phyloP scores from a whole-genome alignment of 2,329 filamentous ascomycete species.

The Zymoseptoria passerinii region DNA sequence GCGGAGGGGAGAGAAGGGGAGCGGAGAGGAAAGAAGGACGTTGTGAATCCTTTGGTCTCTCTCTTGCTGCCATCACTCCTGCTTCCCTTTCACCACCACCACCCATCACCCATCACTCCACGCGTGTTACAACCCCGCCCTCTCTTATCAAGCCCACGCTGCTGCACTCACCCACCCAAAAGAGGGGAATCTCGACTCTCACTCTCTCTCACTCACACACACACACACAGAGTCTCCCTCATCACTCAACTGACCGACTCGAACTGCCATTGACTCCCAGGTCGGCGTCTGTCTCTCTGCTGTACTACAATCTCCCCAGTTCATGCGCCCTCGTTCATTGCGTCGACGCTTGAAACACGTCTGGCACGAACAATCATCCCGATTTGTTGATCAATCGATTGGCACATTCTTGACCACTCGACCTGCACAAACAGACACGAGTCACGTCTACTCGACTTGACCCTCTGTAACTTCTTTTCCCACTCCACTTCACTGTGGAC shows the following conservation, averaged over 20 bases:
- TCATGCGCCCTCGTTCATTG: not conserved
- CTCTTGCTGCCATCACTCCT: not conserved
- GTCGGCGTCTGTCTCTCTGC: not conserved
- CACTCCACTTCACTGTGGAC: not conserved
- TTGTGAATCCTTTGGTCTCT: not conserved
- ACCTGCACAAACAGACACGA: not conserved
- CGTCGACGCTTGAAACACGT: not conserved
- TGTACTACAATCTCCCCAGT: not conserved
- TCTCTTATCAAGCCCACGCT: no score
- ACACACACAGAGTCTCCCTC: not conserved
- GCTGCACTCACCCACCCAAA: no score
- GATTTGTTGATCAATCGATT: not conserved
- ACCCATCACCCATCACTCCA: not conserved
- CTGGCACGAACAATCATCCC: not conserved
- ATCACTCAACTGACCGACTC: not conserved
- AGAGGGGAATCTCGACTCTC: no score
- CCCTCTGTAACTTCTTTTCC: not conserved
- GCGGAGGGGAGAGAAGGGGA: not conserved
- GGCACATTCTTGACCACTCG: not conserved
- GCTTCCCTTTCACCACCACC: no score
- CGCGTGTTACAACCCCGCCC: not conserved
- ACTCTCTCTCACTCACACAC: no score
- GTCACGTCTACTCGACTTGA: not conserved
- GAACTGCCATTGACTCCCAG: not conserved
- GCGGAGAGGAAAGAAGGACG: not conserved